phyloP scores from a whole-genome alignment of 768 basidiomycete species.

The Boletus sp. region DNA sequence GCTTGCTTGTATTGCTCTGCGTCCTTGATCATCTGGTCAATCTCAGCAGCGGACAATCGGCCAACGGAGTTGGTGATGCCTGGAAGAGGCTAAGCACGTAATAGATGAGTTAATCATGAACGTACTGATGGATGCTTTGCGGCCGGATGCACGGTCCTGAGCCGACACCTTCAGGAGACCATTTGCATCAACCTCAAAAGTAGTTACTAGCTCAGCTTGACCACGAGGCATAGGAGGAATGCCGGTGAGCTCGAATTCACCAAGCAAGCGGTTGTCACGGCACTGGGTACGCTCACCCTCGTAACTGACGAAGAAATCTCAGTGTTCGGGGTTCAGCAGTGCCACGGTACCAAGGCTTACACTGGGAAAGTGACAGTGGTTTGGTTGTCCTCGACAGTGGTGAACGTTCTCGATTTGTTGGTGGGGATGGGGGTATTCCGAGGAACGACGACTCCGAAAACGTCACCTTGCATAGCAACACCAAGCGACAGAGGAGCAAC shows the following conservation, averaged over 20 bases:
- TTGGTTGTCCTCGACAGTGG: conserved; percentile 99
- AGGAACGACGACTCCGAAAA: conserved; percentile 99
- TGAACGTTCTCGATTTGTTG: conserved; percentile 98
- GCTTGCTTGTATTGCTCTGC: conserved; percentile 94
- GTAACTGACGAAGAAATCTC: conserved; percentile 49
- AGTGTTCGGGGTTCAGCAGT: background rate
- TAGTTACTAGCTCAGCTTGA: conserved; percentile 98
- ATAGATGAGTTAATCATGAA: conserved; percentile 13
- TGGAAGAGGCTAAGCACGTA: conserved; percentile 28
- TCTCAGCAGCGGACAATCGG: conserved; percentile 94
- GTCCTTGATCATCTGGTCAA: conserved; percentile 99
- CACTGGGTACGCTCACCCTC: conserved; percentile 99
- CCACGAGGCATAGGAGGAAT: conserved; percentile 99
- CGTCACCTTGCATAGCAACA: conserved; percentile 99
- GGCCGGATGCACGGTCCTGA: conserved; percentile 96
- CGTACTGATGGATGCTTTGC: conserved; percentile 96
- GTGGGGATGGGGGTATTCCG: conserved; percentile 99
- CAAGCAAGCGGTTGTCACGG: conserved; percentile 97
- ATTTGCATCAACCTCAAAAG: conserved; percentile 99
- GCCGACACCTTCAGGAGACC: conserved; percentile 99
- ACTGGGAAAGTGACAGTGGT: conserved; percentile 99
- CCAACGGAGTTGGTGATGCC: conserved; percentile 99
- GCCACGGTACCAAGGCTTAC: conserved; percentile 38
- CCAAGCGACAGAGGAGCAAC: conserved; percentile 97
- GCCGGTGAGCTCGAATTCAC: conserved; percentile 98